These are phyloP conservation scores for Physaria fendleri DNA, from an alignment of 345 rosid genomes.

Conservation along the genomic window DNA sequence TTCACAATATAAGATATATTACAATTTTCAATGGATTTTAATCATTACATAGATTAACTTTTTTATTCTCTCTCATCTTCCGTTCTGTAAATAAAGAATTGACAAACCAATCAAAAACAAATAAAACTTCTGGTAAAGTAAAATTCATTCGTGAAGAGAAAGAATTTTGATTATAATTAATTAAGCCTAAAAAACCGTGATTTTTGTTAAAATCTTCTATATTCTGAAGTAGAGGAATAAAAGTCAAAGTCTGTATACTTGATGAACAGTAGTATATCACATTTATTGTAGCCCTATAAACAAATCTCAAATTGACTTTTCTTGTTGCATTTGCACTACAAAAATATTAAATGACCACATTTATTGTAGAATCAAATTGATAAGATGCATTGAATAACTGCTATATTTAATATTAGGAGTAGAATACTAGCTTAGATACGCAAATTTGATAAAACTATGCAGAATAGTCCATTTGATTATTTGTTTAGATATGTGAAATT, in stretches of 20 bases:
- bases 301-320: not conserved
- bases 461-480: not conserved
- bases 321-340: not conserved
- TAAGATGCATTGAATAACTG: not conserved
- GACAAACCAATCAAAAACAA: too few relatives aligned
- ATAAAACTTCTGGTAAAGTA: too few relatives aligned
- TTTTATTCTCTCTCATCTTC: too few relatives aligned
- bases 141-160: too few relatives aligned
- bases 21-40: too few relatives aligned
- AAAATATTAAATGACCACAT: not conserved
- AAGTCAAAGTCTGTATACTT: conserved; percentile 1
- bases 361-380: not conserved
- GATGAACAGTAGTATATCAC: not conserved
- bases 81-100: too few relatives aligned
- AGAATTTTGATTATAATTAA: too few relatives aligned
- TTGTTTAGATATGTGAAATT: not conserved
- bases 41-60: too few relatives aligned
- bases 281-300: conserved; percentile 7
- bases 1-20: too few relatives aligned
- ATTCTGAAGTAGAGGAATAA: too few relatives aligned
- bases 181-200: too few relatives aligned
- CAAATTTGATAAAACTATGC: not conserved
- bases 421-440: not conserved
- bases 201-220: too few relatives aligned
- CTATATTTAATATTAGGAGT: not conserved